A percentile compares a stretch with the other conserved stretches of the same genome.
Evolutionary conservation across 208 protist genomes (phyloP).

Genomic region (Trypanosoma avium): DNA sequence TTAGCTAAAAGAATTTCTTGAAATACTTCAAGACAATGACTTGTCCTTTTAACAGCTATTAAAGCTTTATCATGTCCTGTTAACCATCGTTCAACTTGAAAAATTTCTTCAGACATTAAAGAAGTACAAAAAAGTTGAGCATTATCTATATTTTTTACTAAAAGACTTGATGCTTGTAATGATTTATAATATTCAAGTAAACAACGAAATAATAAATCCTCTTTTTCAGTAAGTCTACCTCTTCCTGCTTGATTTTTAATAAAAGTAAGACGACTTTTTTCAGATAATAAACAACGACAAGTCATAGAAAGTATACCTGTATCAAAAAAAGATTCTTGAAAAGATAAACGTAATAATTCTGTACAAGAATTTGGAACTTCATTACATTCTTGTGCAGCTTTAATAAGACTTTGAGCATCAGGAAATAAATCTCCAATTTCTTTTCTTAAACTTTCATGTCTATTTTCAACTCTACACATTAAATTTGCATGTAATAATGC

Average conservation of each 20-base stretch:
- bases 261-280: constrained; percentile 47
- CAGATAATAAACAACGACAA: constrained; percentile 71
- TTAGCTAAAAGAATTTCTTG: constrained; percentile 73
- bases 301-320: constrained; percentile 54
- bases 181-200: constrained; percentile 67
- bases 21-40: constrained; percentile 76
- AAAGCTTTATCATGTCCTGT: constrained; percentile 26
- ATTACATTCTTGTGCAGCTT: constrained; percentile 18
- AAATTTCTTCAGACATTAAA: constrained; percentile 68
- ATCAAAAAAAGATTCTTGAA: constrained; percentile 40
- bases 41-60: constrained; percentile 44
- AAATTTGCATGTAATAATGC: constrained; percentile 73
- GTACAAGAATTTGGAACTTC: constrained; percentile 15
- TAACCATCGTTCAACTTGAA: constrained; percentile 59
- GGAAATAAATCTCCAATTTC: constrained; percentile 36
- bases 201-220: constrained; percentile 56
- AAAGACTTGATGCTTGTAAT: constrained; percentile 43
- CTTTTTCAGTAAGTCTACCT: constrained; percentile 29
- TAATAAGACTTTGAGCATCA: constrained; percentile 30
- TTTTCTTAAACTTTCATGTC: constrained; percentile 12
- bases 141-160: constrained; percentile 30
- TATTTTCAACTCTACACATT: constrained; percentile 38
- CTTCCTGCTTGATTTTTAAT: constrained; percentile 49
- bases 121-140: constrained; percentile 65
- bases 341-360: constrained; percentile 38